Conservation (phyloP, 768 basidiomycete genomes). For the Boletus reticuloceps region DNA sequence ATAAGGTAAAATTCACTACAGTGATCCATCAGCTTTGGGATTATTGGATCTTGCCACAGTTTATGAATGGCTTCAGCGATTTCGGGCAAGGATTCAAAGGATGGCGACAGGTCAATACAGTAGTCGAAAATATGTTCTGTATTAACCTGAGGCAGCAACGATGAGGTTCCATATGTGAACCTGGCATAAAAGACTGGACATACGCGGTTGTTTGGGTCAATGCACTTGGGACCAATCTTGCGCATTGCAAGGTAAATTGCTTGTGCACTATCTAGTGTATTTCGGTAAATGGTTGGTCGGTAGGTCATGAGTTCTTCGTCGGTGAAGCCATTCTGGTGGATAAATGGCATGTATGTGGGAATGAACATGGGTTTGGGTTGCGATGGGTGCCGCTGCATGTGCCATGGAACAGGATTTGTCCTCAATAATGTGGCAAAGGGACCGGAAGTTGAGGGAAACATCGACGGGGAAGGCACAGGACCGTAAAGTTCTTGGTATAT, state of each 20-base stretch:
- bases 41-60: slow-evolving; percentile 68
- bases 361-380: too few species aligned
- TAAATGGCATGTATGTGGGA: slow-evolving; percentile 36
- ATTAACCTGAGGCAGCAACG: slow-evolving; percentile 33
- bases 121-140: slow-evolving; percentile 65
- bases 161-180: not conserved
- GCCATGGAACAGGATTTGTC: too few species aligned
- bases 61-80: slow-evolving; percentile 68
- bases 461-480: too few species aligned
- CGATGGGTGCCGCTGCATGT: too few species aligned
- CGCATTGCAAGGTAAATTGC: slow-evolving; percentile 83
- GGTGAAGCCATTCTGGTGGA: slow-evolving; percentile 90
- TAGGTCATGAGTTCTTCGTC: slow-evolving; percentile 73
- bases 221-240: slow-evolving; percentile 79
- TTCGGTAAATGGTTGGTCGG: slow-evolving; percentile 76
- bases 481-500: too few species aligned
- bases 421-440: too few species aligned
- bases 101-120: slow-evolving; percentile 39
- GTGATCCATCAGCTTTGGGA: slow-evolving; percentile 50
- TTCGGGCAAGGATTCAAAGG: slow-evolving; percentile 52
- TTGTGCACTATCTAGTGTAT: slow-evolving; percentile 87
- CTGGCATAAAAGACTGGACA: not conserved
- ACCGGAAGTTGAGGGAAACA: too few species aligned
- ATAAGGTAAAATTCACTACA: slow-evolving; percentile 85
- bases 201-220: slow-evolving; percentile 61